Percentiles rank a stretch among this genome's conserved stretches.
phyloP scores from a whole-genome alignment of 78 protist genomes.

The Andalucia godoyi region DNA sequence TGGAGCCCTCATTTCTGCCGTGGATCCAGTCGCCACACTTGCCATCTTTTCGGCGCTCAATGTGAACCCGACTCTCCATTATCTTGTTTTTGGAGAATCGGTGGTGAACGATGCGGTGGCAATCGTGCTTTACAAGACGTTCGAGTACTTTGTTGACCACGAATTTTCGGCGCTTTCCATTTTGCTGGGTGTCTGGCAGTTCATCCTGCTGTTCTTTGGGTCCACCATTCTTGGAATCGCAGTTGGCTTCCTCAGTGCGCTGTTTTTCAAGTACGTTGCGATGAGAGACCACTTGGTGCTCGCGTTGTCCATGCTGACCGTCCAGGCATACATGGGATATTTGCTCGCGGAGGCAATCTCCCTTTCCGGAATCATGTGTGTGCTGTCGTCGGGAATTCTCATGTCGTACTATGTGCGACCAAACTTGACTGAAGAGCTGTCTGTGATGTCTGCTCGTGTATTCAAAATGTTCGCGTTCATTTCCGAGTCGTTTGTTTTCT shows the following conservation, averaged over 20 bases:
- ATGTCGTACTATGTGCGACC: background rate
- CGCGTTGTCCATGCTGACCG: slow-evolving; percentile 4
- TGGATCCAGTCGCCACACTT: slow-evolving; percentile 88
- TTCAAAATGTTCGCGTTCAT: slow-evolving; percentile 9
- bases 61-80: slow-evolving; percentile 61
- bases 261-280: slow-evolving; percentile 13
- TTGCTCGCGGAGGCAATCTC: slow-evolving; percentile 6
- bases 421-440: slow-evolving; percentile 1
- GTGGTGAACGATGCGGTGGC: slow-evolving; percentile 85
- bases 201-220: slow-evolving; percentile 34
- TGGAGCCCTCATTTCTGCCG: slow-evolving; percentile 74
- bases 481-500: slow-evolving; percentile 25
- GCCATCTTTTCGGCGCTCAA: slow-evolving; percentile 66
- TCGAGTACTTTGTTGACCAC: background rate
- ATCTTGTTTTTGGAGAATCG: slow-evolving; percentile 79
- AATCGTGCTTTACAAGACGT: slow-evolving; percentile 51
- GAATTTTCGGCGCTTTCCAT: background rate
- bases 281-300: background rate
- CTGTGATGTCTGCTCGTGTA: background rate
- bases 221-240: slow-evolving; percentile 32
- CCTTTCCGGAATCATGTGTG: slow-evolving; percentile 25
- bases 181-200: slow-evolving; percentile 8
- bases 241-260: slow-evolving; percentile 7
- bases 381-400: slow-evolving; percentile 13
- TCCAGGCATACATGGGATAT: slow-evolving; percentile 11